A percentile compares a stretch with the other conserved stretches of the same genome.
Conservation (phyloP, 371 early-diverging fungal species). For the Vairimorpha necatrix region DNA sequence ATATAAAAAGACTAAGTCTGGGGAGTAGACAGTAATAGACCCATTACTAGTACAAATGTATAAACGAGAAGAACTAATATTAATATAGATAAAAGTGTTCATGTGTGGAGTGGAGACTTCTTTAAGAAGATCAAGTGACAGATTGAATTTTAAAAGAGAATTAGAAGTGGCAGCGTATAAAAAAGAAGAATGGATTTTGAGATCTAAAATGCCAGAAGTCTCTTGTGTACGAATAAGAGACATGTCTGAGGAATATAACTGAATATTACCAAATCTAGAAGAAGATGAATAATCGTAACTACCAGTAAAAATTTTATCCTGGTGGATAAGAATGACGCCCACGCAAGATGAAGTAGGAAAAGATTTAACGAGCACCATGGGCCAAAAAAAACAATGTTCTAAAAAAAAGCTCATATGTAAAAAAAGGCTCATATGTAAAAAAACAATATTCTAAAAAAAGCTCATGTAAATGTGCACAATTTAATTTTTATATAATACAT, state of each 20-base stretch:
- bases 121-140: neutral
- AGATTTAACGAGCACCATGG: too few species aligned
- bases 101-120: conserved; percentile 5
- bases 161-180: conserved; percentile 28
- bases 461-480: too few species aligned
- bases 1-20: neutral
- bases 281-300: neutral
- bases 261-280: neutral
- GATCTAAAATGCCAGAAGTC: conserved; percentile 37
- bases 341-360: neutral
- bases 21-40: conserved; percentile 13
- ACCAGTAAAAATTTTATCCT: neutral
- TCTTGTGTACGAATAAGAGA: neutral
- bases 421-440: too few species aligned
- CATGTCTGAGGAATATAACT: neutral
- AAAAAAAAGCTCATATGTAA: too few species aligned
- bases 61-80: neutral
- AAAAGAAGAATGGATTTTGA: neutral
- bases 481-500: too few species aligned
- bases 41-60: conserved; percentile 28
- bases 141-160: neutral
- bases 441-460: conserved; percentile 1
- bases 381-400: too few species aligned
- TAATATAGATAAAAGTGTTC: conserved; percentile 33
- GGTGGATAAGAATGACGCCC: neutral